Percentiles rank a stretch among this genome's conserved stretches.
Evolutionary conservation across 768 basidiomycete species (phyloP).

Genomic region (Calocybe cyanea): DNA sequence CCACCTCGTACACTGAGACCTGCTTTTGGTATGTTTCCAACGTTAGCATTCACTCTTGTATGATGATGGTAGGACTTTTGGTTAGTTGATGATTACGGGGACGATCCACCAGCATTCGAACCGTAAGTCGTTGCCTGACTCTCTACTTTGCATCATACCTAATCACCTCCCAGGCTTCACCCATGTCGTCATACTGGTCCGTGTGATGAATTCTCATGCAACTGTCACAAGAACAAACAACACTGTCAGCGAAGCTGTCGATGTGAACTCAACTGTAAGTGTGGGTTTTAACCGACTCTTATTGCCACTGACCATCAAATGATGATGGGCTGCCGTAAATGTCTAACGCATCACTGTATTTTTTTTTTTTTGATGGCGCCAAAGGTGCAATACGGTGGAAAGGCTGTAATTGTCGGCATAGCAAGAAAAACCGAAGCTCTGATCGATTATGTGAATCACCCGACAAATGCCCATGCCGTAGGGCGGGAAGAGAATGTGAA

Average conservation of each 20-base stretch:
- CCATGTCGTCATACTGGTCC: slow-evolving; percentile 47
- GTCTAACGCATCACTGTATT: too few relatives aligned
- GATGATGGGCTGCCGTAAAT: too few relatives aligned
- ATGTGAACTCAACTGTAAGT: slow-evolving; percentile 28
- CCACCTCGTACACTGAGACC: neutral
- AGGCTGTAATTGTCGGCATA: slow-evolving; percentile 36
- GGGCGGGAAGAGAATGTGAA: slow-evolving; percentile 41
- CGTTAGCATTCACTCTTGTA: neutral
- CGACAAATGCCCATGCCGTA: slow-evolving; percentile 33
- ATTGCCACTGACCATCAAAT: too few relatives aligned
- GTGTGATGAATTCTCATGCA: slow-evolving; percentile 38
- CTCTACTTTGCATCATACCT: neutral
- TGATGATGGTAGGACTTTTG: neutral
- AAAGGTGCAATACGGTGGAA: slow-evolving; percentile 38
- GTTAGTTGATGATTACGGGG: slow-evolving; percentile 6
- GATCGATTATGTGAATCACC: slow-evolving; percentile 16
- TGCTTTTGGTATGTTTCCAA: slow-evolving; percentile 4
- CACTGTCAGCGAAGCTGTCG: slow-evolving; percentile 48
- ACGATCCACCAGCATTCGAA: neutral
- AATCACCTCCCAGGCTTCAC: slow-evolving; percentile 18
- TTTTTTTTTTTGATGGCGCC: neutral
- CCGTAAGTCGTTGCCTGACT: slow-evolving; percentile 7
- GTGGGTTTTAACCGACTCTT: too few relatives aligned
- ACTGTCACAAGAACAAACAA: slow-evolving; percentile 32
- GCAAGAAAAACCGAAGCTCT: slow-evolving; percentile 16